A percentile compares a stretch with the other conserved stretches of the same genome.
Conservation (phyloP, 495 filamentous ascomycete species). For the Aspergillus mulundensis region DNA sequence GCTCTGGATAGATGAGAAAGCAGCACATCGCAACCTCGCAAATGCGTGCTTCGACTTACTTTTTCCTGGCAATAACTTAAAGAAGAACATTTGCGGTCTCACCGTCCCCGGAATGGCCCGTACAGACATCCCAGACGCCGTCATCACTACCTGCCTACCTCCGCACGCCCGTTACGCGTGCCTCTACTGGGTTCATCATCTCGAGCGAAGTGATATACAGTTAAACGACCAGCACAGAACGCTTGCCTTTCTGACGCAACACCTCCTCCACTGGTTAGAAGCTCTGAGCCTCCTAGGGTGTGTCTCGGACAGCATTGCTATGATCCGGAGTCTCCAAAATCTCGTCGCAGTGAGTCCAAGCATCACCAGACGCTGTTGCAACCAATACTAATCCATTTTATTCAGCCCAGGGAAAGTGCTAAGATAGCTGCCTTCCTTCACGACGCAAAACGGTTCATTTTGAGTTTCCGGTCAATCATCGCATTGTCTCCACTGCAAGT, state of each 20-base stretch:
- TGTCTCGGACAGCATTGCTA: too few relatives aligned
- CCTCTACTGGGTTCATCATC: slow-evolving; percentile 43
- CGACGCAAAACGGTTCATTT: too few relatives aligned
- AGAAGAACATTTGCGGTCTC: slow-evolving; percentile 39
- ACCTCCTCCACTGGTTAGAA: too few relatives aligned
- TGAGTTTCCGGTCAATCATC: slow-evolving; percentile 20
- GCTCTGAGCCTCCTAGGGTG: too few relatives aligned
- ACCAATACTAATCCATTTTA: too few relatives aligned
- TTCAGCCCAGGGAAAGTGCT: too few relatives aligned
- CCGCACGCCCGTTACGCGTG: slow-evolving; percentile 39
- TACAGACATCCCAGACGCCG: slow-evolving; percentile 16
- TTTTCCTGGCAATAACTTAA: slow-evolving; percentile 17
- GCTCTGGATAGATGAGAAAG: slow-evolving; percentile 29
- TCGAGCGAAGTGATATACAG: slow-evolving; percentile 25
- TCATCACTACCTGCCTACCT: slow-evolving; percentile 22
- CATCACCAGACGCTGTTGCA: too few relatives aligned
- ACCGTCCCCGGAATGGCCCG: slow-evolving; percentile 18
- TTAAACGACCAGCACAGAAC: slow-evolving; percentile 13
- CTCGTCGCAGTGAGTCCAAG: too few relatives aligned
- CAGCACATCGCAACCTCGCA: neutral
- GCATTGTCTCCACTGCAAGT: slow-evolving; percentile 21
- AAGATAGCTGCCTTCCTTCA: too few relatives aligned
- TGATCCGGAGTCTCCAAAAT: too few relatives aligned
- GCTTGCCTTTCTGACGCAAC: too few relatives aligned
- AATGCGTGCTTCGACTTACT: slow-evolving; percentile 28